phyloP scores from a whole-genome alignment of 208 protist genomes.

The Phytomonas sp. region DNA sequence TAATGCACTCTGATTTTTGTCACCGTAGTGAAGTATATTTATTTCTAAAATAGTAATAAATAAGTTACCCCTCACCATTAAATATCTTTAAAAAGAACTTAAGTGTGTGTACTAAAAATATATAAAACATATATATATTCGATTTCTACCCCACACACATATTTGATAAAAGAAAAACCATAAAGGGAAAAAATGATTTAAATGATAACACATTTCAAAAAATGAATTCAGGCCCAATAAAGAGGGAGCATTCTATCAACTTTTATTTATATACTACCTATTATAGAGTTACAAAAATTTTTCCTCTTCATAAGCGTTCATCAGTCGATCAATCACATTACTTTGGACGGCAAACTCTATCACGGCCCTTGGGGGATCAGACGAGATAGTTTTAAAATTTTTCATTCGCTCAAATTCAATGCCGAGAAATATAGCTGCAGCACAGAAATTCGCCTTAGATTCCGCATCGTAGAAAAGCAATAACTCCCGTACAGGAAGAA shows the following conservation, averaged over 20 bases:
- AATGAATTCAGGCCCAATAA: background rate
- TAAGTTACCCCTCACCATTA: background rate
- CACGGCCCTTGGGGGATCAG: conserved; percentile 5
- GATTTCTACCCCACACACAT: background rate
- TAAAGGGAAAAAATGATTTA: conserved; percentile 8
- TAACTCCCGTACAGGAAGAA: conserved; percentile 57
- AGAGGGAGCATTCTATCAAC: conserved; percentile 3
- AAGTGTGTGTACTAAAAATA: background rate
- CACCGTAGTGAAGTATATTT: background rate
- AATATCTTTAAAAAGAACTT: background rate
- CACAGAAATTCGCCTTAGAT: conserved; percentile 9
- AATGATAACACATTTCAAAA: conserved; percentile 6
- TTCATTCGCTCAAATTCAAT: background rate
- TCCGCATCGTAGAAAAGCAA: conserved; percentile 43
- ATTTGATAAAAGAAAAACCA: background rate
- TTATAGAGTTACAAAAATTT: conserved; percentile 12
- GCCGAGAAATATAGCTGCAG: background rate
- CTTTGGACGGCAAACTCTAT: conserved; percentile 16
- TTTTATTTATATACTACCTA: background rate
- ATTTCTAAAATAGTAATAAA: background rate
- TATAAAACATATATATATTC: background rate
- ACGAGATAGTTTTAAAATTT: conserved; percentile 8
- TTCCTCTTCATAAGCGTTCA: conserved; percentile 21
- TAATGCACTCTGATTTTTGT: background rate
- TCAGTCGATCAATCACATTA: conserved; percentile 10